These are phyloP conservation scores for Globisporangium perplexum DNA, from an alignment of 352 stramenopile genomes.

Conservation along the genomic window DNA sequence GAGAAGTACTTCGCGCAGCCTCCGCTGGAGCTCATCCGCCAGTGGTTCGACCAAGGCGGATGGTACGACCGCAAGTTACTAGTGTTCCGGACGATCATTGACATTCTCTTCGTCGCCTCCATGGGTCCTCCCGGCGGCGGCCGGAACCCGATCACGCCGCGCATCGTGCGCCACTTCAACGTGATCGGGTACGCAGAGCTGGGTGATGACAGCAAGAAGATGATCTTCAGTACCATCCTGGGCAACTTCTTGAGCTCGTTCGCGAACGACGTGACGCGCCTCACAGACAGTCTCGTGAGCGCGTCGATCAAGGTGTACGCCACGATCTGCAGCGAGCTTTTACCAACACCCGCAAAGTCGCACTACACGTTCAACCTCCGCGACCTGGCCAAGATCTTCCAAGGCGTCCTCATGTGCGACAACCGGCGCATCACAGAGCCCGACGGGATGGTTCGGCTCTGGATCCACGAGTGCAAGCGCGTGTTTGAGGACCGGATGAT, in stretches of 20 bases:
- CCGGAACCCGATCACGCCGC: slow-evolving; percentile 88
- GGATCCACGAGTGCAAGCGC: slow-evolving; percentile 91
- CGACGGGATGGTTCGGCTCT: slow-evolving; percentile 80
- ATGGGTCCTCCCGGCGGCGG: slow-evolving; percentile 92
- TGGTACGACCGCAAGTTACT: slow-evolving; percentile 95
- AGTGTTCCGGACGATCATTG: slow-evolving; percentile 85
- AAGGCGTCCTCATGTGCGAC: slow-evolving; percentile 88
- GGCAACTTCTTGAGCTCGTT: slow-evolving; percentile 71
- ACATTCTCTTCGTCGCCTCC: slow-evolving; percentile 86
- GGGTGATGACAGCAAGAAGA: slow-evolving; percentile 82
- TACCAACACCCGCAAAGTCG: slow-evolving; percentile 92
- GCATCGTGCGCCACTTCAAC: slow-evolving; percentile 92
- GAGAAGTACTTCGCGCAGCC: slow-evolving; percentile 94
- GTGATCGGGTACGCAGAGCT: slow-evolving; percentile 90
- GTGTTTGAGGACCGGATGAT: slow-evolving; percentile 95
- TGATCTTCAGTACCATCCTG: slow-evolving; percentile 93
- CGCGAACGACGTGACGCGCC: slow-evolving; percentile 40
- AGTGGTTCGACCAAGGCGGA: slow-evolving; percentile 92
- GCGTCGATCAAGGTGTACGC: slow-evolving; percentile 90
- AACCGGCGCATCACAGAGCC: slow-evolving; percentile 56
- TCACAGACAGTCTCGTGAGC: slow-evolving; percentile 68
- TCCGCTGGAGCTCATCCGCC: slow-evolving; percentile 91
- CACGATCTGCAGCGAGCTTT: slow-evolving; percentile 83
- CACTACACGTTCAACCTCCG: slow-evolving; percentile 96
- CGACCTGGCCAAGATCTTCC: slow-evolving; percentile 92